Conservation (phyloP, 2,329 filamentous ascomycete genomes). For the Trichoderma lentiforme region DNA sequence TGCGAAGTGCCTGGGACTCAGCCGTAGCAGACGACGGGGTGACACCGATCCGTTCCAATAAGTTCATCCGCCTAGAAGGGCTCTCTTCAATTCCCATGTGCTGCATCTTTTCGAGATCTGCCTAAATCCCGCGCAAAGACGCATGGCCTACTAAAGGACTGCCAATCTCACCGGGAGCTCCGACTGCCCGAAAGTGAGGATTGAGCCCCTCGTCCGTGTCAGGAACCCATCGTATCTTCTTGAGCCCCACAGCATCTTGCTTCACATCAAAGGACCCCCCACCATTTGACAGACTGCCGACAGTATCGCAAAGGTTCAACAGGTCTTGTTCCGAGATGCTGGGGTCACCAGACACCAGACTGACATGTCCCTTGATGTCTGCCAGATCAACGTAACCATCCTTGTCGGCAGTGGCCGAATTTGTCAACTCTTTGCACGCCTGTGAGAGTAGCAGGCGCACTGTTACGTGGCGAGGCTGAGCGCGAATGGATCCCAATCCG, state of each 20-base stretch:
- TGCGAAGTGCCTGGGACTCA: background rate
- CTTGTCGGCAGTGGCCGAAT: constrained; percentile 36
- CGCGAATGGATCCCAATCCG: constrained; percentile 31
- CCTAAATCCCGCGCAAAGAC: constrained; percentile 37
- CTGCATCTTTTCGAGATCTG: constrained; percentile 20
- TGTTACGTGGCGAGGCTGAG: constrained; percentile 62
- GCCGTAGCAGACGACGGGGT: background rate
- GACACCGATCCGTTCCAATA: constrained; percentile 22
- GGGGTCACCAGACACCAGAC: constrained; percentile 47
- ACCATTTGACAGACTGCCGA: constrained; percentile 81
- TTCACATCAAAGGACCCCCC: constrained; percentile 80
- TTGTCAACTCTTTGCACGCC: constrained; percentile 65
- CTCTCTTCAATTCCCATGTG: constrained; percentile 17
- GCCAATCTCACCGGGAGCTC: constrained; percentile 65
- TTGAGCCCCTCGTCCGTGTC: constrained; percentile 44
- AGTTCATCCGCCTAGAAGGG: constrained; percentile 19
- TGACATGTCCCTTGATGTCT: constrained; percentile 63
- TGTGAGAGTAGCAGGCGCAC: constrained; percentile 73
- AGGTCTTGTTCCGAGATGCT: constrained; percentile 60
- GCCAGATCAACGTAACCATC: constrained; percentile 70
- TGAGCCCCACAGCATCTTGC: constrained; percentile 42
- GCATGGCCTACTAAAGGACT: constrained; percentile 56
- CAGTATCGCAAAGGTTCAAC: constrained; percentile 82
- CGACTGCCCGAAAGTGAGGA: constrained; percentile 44
- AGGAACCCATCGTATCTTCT: constrained; percentile 56